Percentiles rank a stretch among this genome's conserved stretches.
Evolutionary conservation across 805 yeast genomes (phyloP).

Genomic region (Schwanniomyces sp.): DNA sequence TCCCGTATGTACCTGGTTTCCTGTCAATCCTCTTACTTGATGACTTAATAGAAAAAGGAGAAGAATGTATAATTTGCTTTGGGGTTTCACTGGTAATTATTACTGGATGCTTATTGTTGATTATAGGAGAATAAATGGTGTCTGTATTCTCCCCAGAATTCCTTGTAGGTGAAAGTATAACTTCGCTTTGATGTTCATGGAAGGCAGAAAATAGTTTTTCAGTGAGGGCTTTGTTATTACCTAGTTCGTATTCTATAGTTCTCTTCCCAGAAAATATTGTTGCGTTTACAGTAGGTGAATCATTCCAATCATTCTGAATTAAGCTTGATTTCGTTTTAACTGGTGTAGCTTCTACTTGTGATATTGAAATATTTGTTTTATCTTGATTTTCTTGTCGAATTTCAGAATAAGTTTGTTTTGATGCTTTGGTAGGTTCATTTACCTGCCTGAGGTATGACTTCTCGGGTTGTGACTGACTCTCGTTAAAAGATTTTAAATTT

Average conservation of each 20-base stretch:
- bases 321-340: slow-evolving; percentile 7
- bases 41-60: neutral
- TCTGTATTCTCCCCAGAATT: neutral
- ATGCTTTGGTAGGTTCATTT: slow-evolving; percentile 18
- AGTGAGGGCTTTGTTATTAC: neutral
- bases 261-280: neutral
- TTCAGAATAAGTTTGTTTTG: slow-evolving; percentile 11
- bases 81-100: neutral
- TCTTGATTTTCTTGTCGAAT: neutral
- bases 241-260: slow-evolving; percentile 1
- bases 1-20: slow-evolving; percentile 38
- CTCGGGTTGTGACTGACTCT: slow-evolving; percentile 6
- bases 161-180: neutral
- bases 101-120: neutral
- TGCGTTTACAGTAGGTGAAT: neutral
- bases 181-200: neutral
- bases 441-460: slow-evolving; percentile 7
- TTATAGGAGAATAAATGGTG: neutral
- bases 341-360: slow-evolving; percentile 33
- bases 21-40: slow-evolving; percentile 4
- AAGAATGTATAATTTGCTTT: neutral
- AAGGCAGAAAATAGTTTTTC: neutral
- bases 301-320: neutral
- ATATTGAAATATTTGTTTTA: slow-evolving; percentile 5
- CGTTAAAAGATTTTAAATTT: slow-evolving; percentile 7